Conservation (phyloP, 768 basidiomycete genomes). For the Termitomyces sp. region DNA sequence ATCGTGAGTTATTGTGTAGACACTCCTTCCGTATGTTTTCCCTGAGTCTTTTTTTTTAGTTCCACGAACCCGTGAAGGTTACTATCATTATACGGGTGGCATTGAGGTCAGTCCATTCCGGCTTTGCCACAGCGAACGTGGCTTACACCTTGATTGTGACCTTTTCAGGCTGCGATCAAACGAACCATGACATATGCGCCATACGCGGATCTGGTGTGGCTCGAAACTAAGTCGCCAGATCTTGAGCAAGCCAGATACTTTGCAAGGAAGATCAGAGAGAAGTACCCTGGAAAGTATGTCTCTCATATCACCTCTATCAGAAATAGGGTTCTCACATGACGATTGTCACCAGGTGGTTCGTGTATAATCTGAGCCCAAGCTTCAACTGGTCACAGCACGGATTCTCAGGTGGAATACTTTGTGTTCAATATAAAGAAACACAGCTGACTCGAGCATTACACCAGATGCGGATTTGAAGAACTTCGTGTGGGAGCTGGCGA, state of each 20-base stretch:
- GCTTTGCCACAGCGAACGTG: not conserved
- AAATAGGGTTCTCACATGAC: not conserved
- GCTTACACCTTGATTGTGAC: not conserved
- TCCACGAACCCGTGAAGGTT: constrained; percentile 87
- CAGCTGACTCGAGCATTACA: not conserved
- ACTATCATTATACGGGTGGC: constrained; percentile 84
- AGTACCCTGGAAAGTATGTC: constrained; percentile 67
- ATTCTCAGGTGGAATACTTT: constrained; percentile 50
- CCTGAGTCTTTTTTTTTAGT: constrained; percentile 38
- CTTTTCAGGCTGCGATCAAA: constrained; percentile 65
- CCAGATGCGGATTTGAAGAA: constrained; percentile 71
- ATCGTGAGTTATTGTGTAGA: constrained; percentile 48
- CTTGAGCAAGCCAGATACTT: constrained; percentile 76
- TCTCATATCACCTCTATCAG: not conserved
- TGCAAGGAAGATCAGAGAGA: constrained; percentile 68
- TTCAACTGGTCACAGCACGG: constrained; percentile 91
- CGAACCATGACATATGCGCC: constrained; percentile 79
- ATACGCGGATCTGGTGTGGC: constrained; percentile 87
- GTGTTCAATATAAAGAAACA: not conserved
- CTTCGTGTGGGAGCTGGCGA: constrained; percentile 88
- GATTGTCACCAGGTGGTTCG: constrained; percentile 58
- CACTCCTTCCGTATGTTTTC: not conserved
- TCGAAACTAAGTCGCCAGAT: constrained; percentile 89
- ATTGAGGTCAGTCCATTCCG: constrained; percentile 44
- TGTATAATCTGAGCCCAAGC: constrained; percentile 91